These are phyloP conservation scores for Pseudophaeomoniella oleicola DNA, from an alignment of 2,329 filamentous ascomycete species.

Conservation along the genomic window DNA sequence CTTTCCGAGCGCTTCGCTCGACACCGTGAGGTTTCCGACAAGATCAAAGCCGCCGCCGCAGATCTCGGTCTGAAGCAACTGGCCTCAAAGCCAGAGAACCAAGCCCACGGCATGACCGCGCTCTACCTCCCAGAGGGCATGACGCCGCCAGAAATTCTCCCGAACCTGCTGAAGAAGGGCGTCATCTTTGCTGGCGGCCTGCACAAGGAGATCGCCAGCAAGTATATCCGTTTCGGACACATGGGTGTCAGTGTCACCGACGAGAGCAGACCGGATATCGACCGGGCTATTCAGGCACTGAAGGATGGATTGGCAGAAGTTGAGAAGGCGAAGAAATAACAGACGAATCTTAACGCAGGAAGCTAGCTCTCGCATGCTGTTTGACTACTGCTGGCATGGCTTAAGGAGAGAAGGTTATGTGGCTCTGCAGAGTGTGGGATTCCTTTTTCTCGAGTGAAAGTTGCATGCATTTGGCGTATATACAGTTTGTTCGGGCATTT, in stretches of 20 bases:
- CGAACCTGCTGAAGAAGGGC: constrained; percentile 69
- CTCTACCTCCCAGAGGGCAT: constrained; percentile 85
- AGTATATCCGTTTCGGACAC: constrained; percentile 91
- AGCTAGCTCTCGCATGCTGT: too few species aligned
- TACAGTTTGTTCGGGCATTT: too few species aligned
- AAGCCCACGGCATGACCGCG: constrained; percentile 95
- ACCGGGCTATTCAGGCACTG: constrained; percentile 67
- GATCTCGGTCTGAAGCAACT: constrained; percentile 79
- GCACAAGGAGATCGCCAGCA: constrained; percentile 86
- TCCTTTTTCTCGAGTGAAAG: too few species aligned
- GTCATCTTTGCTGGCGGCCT: constrained; percentile 91
- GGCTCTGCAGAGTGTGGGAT: too few species aligned
- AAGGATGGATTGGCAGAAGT: constrained; percentile 61
- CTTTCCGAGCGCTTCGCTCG: constrained; percentile 69
- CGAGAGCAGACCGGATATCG: constrained; percentile 63
- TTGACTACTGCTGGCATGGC: too few species aligned
- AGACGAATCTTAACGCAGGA: too few species aligned
- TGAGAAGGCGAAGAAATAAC: constrained; percentile 40
- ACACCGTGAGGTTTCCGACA: constrained; percentile 66
- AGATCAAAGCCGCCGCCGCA: constrained; percentile 69
- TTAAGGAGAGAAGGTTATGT: too few species aligned
- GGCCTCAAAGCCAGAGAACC: constrained; percentile 70
- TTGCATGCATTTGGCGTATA: too few species aligned
- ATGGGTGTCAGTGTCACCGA: constrained; percentile 93
- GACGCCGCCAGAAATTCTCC: constrained; percentile 67